Conservation (phyloP, 2,329 filamentous ascomycete species). For the Nakataea oryzae region DNA sequence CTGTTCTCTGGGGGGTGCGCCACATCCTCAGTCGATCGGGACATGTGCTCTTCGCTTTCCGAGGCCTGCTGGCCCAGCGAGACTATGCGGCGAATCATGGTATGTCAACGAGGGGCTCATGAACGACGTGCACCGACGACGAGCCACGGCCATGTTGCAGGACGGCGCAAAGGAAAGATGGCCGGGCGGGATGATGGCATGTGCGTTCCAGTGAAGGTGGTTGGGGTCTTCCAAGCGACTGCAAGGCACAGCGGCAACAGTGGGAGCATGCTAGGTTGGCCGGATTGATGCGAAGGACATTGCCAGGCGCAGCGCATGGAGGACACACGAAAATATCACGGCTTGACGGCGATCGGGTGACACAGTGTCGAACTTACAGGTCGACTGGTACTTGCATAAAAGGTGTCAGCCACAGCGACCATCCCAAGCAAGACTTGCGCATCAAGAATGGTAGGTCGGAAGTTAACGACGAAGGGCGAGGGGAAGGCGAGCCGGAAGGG, state of each 20-base stretch:
- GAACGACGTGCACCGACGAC: constrained; percentile 4
- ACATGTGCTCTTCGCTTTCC: constrained; percentile 43
- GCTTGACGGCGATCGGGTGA: neutral
- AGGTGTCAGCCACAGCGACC: constrained; percentile 7
- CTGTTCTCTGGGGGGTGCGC: constrained; percentile 43
- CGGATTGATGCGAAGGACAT: neutral
- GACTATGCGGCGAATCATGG: constrained; percentile 30
- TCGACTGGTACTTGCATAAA: constrained; percentile 16
- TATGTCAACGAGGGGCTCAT: constrained; percentile 16
- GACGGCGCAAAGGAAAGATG: neutral
- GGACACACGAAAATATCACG: neutral
- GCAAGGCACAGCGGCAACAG: neutral
- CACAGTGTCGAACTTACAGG: constrained; percentile 14
- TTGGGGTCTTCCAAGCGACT: neutral
- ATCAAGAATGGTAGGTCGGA: neutral
- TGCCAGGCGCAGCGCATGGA: neutral
- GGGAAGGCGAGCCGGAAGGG: neutral
- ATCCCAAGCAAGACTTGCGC: constrained; percentile 2
- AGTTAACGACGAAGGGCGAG: neutral
- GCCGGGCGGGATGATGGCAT: neutral
- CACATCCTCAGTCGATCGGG: constrained; percentile 48
- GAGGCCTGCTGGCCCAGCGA: constrained; percentile 30
- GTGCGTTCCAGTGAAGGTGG: too few species aligned
- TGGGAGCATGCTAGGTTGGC: neutral
- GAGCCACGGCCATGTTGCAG: neutral